Conservation (phyloP, 2,329 filamentous ascomycete species). For the Verticillium zaregamsianum region DNA sequence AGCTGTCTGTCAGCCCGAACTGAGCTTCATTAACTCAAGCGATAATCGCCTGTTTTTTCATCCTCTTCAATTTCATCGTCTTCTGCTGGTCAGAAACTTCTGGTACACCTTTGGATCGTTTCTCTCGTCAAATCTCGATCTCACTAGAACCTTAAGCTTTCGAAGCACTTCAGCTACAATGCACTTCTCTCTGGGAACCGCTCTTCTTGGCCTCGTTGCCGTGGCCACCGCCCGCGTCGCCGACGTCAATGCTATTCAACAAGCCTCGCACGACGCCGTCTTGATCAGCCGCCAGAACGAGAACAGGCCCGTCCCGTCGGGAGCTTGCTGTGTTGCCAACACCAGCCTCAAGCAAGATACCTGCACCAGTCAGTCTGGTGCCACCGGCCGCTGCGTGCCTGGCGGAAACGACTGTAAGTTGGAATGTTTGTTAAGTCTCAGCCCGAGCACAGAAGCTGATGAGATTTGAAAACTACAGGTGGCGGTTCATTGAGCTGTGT, state of each 20-base stretch:
- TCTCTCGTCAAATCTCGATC: neutral
- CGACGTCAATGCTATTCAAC: neutral
- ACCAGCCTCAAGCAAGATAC: constrained; percentile 31
- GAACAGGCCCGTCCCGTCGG: constrained; percentile 27
- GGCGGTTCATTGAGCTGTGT: constrained; percentile 21
- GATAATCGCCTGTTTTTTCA: neutral
- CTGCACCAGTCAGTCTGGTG: constrained; percentile 25
- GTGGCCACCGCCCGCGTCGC: constrained; percentile 13
- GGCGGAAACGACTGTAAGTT: constrained; percentile 28
- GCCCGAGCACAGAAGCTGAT: neutral
- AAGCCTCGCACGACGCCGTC: constrained; percentile 15
- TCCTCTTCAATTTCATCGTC: neutral
- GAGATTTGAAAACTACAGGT: constrained; percentile 8
- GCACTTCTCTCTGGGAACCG: constrained; percentile 20
- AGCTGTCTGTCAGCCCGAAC: too few species aligned
- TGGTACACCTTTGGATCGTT: neutral
- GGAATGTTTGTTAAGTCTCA: neutral
- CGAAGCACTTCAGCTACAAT: constrained; percentile 15
- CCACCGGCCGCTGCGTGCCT: constrained; percentile 28
- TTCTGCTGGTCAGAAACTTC: neutral
- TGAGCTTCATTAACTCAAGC: neutral
- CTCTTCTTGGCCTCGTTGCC: constrained; percentile 20
- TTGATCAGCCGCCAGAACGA: constrained; percentile 25
- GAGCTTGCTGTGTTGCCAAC: constrained; percentile 29
- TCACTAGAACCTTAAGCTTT: neutral